These are phyloP conservation scores for Zoysia pacifica DNA, from an alignment of 176 grass and related monocot genomes.

Conservation along the genomic window DNA sequence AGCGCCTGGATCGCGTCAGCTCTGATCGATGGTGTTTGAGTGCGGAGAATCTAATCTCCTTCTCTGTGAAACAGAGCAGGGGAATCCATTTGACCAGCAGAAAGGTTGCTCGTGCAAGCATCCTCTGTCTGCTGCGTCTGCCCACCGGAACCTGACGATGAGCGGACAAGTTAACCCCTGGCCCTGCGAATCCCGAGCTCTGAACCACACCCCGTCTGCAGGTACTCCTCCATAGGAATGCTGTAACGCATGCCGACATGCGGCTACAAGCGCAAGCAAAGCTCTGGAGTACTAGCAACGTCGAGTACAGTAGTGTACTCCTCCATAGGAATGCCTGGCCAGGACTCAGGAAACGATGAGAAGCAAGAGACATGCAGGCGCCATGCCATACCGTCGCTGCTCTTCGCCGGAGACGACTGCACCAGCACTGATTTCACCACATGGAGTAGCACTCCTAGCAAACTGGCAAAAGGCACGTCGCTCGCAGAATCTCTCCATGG, in stretches of 20 bases:
- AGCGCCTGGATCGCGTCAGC: slow-evolving; percentile 29
- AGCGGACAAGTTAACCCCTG: background rate
- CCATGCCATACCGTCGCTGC: background rate
- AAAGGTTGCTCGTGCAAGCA: slow-evolving; percentile 31
- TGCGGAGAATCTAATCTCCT: slow-evolving; percentile 11
- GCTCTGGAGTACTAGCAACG: too few relatives aligned
- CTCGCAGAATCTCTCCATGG: background rate
- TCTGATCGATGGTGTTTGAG: background rate
- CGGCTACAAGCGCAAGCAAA: background rate
- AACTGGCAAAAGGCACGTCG: slow-evolving; percentile 3
- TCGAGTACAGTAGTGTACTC: too few relatives aligned
- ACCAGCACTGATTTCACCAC: background rate
- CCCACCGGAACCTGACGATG: background rate
- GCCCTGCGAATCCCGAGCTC: background rate
- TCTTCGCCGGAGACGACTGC: background rate
- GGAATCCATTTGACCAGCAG: slow-evolving; percentile 21
- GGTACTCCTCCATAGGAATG: background rate
- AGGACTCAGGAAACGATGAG: background rate
- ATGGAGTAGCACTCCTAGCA: too few relatives aligned
- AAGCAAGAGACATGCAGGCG: background rate
- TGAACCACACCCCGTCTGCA: background rate
- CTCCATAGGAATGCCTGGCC: background rate
- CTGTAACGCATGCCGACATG: background rate
- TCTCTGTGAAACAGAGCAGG: background rate
- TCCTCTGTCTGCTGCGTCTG: background rate